phyloP scores from a whole-genome alignment of 139 green algal genomes.

The Auxenochlorella pyrenoidosa region DNA sequence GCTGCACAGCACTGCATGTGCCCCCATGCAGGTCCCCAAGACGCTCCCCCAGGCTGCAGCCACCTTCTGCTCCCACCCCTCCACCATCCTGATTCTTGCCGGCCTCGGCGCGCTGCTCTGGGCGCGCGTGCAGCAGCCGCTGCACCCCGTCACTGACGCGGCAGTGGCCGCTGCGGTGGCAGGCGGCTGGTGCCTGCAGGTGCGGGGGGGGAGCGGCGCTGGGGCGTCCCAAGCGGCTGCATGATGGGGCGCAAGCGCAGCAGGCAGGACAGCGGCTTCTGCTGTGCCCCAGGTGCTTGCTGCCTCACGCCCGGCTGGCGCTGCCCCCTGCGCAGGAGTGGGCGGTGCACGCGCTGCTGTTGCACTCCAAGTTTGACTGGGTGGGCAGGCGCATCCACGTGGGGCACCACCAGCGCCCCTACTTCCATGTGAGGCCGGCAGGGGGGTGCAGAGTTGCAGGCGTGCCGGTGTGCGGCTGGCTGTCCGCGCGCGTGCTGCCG shows the following conservation, averaged over 20 bases:
- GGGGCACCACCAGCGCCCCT: constrained; percentile 26
- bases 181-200: constrained; percentile 14
- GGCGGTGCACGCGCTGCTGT: constrained; percentile 16
- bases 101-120: not conserved
- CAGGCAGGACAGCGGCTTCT: not conserved
- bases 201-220: not conserved
- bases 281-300: not conserved
- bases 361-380: constrained; percentile 28
- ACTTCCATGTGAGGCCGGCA: constrained; percentile 14
- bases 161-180: not conserved
- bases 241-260: not conserved
- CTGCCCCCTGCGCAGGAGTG: constrained; percentile 14
- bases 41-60: not conserved
- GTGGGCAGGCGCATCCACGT: constrained; percentile 18
- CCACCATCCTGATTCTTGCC: not conserved
- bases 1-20: not conserved
- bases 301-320: not conserved
- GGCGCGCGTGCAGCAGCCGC: not conserved
- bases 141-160: not conserved
- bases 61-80: constrained; percentile 16
- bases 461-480: too few relatives aligned
- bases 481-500: too few relatives aligned
- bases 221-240: not conserved
- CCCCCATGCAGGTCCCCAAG: not conserved
- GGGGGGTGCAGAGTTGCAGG: too few relatives aligned